A percentile compares a stretch with the other conserved stretches of the same genome.
Evolutionary conservation across 306 rosid genomes (phyloP).

Genomic region (Citrullus amarus): DNA sequence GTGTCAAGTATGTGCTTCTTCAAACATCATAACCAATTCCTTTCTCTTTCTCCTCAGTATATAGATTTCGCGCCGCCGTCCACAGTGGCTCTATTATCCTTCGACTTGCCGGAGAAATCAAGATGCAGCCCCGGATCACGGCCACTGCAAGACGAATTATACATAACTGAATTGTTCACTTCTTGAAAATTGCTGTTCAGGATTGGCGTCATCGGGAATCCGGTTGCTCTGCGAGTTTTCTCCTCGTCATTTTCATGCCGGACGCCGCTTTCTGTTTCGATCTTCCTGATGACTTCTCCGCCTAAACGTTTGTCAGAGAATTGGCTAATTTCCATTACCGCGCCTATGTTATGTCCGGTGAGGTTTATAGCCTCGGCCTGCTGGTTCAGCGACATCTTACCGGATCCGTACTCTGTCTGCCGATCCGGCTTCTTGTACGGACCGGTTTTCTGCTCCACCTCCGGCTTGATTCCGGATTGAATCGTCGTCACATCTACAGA

Average conservation of each 20-base stretch:
- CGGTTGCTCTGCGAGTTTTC: not conserved
- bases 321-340: not conserved
- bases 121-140: slow-evolving; percentile 61
- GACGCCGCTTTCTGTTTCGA: not conserved
- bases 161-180: slow-evolving; percentile 51
- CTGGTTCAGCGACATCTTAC: not conserved
- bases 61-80: slow-evolving; percentile 14
- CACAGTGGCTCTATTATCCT: slow-evolving; percentile 17
- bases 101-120: slow-evolving; percentile 33
- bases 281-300: not conserved
- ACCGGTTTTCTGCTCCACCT: not conserved
- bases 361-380: not conserved
- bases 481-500: not conserved
- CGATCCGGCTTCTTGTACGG: not conserved
- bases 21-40: not conserved
- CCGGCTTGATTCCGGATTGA: slow-evolving; percentile 24
- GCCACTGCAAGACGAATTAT: slow-evolving; percentile 21
- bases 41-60: not conserved
- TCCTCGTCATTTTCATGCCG: not conserved
- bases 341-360: not conserved
- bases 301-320: slow-evolving; percentile 14
- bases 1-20: not conserved
- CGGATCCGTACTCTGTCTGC: not conserved
- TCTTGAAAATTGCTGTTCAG: slow-evolving; percentile 62
- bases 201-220: slow-evolving; percentile 31